Base-by-base conservation (phyloP, 208 protist species). In the Acanthamoeba divionensis region DNA sequence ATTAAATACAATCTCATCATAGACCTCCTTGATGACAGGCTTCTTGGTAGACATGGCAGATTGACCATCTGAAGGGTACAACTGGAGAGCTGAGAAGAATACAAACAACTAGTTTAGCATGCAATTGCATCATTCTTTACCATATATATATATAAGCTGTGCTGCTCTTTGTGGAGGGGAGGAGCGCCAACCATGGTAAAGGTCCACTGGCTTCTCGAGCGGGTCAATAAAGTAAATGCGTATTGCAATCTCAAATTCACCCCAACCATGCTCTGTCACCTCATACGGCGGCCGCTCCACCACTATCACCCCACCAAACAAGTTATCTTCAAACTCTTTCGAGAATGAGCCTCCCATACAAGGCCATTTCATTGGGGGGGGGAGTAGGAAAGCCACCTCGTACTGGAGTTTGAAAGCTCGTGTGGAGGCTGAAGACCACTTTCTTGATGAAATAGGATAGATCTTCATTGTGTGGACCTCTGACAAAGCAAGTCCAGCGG, bases 191-290 rank as follows among this genome's bases (percentile, higher is more conserved):
- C n/a, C 41, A 48, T 79, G 67, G 57, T 33, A 63, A 5, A 93
- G 29, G 9, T 62, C 63, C 48, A 91, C 24, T 10, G 91, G 63
- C 41, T 77, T 55, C 60, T 92, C 90, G 24, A 21, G 29, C 5
- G 88, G 62, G 50, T 93, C 91, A 18, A 77, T 50, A 47, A 94
- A 94, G 91, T 90, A 79, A 1, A 94, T 60, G 18, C 63, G n/a
- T 10, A 92, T 77, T 3, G 21, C 1, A 26, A 93, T 73, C 44
- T 94, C 92, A 38, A 94, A 94, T 90, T 94, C 92, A 33, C 92
- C 92, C 92, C 92, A 94, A 41, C 92, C 92, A 13, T 71, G 50
- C 62, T 94, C 92, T 4, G 80, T 89, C 13, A 94, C 48, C 48
- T 92, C 89, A 69, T 91, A 94, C 5, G 92, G 92, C 38, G 89